These are phyloP conservation scores for Litsea cubeba DNA, from an alignment of 164 flowering plant genomes.

Conservation along the genomic window DNA sequence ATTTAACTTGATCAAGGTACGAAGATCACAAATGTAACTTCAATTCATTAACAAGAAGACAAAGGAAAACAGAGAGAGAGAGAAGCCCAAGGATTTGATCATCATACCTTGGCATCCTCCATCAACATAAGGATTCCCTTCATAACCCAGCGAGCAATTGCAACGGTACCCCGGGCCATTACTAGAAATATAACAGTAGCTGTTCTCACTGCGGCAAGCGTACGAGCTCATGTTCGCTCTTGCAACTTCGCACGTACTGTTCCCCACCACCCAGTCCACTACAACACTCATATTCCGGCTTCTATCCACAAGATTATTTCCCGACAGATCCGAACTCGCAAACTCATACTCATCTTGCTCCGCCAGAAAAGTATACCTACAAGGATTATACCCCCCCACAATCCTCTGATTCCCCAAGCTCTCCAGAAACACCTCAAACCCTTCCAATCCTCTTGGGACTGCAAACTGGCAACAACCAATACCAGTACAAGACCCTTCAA, in stretches of 20 bases:
- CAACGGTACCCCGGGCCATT: not conserved
- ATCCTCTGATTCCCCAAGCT: not conserved
- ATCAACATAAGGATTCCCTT: not conserved
- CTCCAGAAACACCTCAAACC: not conserved
- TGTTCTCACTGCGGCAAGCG: not conserved
- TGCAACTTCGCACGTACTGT: not conserved
- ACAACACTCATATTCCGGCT: no score
- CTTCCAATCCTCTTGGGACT: not conserved
- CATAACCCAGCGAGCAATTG: not conserved
- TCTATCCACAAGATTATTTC: no score
- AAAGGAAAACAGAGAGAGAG: not conserved
- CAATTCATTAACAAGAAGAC: not conserved
- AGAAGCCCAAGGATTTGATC: not conserved
- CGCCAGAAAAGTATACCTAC: not conserved
- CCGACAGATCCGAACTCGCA: not conserved
- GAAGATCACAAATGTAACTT: not conserved
- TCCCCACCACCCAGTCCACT: no score
- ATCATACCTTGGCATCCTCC: not conserved
- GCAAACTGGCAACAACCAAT: slow-evolving; percentile 4
- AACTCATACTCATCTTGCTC: not conserved
- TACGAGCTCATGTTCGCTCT: not conserved
- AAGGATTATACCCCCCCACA: not conserved
- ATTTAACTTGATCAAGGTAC: not conserved
- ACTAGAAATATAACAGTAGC: not conserved
- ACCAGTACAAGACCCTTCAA: not conserved